A percentile compares a stretch with the other conserved stretches of the same genome.
phyloP scores from a whole-genome alignment of 2,329 filamentous ascomycete species.

The Neofusicoccum sp. region DNA sequence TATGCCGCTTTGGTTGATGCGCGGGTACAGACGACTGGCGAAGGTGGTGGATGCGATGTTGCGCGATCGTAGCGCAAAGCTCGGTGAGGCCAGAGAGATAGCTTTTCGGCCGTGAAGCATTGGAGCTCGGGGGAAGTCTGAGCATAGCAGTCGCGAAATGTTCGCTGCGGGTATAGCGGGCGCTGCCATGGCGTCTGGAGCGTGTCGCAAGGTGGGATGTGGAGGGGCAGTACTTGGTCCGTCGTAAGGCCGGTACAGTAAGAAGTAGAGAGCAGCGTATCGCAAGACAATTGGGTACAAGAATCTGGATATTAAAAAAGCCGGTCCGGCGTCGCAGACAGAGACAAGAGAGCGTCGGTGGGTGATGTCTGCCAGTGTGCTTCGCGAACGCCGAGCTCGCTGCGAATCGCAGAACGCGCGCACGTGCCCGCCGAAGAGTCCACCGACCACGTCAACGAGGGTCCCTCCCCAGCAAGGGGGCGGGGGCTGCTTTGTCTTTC shows the following conservation, averaged over 20 bases:
- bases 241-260: not conserved
- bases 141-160: slow-evolving; percentile 40
- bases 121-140: slow-evolving; percentile 35
- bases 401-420: not conserved
- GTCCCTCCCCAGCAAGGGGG: not conserved
- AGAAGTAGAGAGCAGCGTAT: not conserved
- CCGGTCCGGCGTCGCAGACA: not conserved
- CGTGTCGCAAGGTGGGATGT: not conserved
- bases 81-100: slow-evolving; percentile 5
- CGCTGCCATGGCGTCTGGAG: slow-evolving; percentile 28
- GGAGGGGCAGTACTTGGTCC: not conserved
- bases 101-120: slow-evolving; percentile 26
- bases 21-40: not conserved
- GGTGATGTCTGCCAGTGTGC: not conserved
- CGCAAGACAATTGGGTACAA: not conserved
- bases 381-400: slow-evolving; percentile 14
- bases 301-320: not conserved
- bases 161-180: slow-evolving; percentile 26
- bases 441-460: slow-evolving; percentile 17
- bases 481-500: not conserved
- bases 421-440: not conserved
- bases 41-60: slow-evolving; percentile 17
- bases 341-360: not conserved
- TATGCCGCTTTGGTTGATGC: not conserved
- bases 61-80: slow-evolving; percentile 18